phyloP scores from a whole-genome alignment of 805 yeast genomes.

The Cyberlindnera xishuangbannaensis region DNA sequence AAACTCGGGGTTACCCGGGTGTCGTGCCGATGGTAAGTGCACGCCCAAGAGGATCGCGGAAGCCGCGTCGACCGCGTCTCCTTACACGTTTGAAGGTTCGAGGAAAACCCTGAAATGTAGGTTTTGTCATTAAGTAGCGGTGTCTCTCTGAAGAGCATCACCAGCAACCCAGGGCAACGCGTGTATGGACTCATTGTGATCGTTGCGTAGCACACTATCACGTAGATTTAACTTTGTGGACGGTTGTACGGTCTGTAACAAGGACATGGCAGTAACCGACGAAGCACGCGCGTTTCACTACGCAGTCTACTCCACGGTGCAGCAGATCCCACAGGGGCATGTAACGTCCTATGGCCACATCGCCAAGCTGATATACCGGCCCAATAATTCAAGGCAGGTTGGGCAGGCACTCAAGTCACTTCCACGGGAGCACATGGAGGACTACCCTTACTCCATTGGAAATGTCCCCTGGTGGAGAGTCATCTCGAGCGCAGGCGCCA shows the following conservation, averaged over 20 bases:
- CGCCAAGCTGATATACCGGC: conserved; percentile 55
- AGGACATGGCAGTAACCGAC: conserved; percentile 18
- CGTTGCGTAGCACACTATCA: not conserved
- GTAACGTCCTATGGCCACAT: conserved; percentile 76
- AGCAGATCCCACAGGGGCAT: conserved; percentile 51
- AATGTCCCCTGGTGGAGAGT: conserved; percentile 67
- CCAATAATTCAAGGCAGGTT: conserved; percentile 67
- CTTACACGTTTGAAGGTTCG: too few relatives aligned
- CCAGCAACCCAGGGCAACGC: not conserved
- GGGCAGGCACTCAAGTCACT: conserved; percentile 63
- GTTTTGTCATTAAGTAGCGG: too few relatives aligned
- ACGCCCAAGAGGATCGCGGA: too few relatives aligned
- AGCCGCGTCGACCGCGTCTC: too few relatives aligned
- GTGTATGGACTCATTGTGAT: not conserved
- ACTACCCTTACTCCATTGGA: conserved; percentile 10
- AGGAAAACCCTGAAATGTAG: too few relatives aligned
- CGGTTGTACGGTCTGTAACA: conserved; percentile 1
- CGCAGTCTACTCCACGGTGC: conserved; percentile 52
- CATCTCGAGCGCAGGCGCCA: conserved; percentile 54
- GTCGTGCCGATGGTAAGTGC: too few relatives aligned
- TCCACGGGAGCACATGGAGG: conserved; percentile 15
- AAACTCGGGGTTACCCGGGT: too few relatives aligned
- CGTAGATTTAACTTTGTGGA: conserved; percentile 1
- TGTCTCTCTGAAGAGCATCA: too few relatives aligned
- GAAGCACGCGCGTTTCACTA: conserved; percentile 53